phyloP scores from a whole-genome alignment of 169 alveolate species.

The Eimeria praecox region DNA sequence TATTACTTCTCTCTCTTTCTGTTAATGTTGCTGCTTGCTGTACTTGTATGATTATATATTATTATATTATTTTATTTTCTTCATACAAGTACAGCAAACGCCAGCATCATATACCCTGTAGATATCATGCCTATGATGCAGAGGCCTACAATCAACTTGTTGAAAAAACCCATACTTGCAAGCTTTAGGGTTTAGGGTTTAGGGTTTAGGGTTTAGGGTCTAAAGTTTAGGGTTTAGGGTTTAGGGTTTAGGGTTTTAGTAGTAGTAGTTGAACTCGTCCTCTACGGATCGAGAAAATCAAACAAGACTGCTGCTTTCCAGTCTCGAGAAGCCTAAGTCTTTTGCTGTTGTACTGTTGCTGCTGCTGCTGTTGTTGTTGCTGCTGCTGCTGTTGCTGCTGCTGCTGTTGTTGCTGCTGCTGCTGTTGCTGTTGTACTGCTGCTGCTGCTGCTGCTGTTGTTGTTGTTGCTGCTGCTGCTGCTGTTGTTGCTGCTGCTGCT shows the following conservation, averaged over 20 bases:
- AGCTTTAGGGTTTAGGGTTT: not conserved
- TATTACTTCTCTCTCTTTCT: too few species aligned
- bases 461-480: not conserved
- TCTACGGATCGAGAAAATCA: too few species aligned
- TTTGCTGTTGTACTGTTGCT: too few species aligned
- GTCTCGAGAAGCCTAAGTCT: too few species aligned
- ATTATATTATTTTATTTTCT: not conserved
- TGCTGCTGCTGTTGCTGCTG: too few species aligned
- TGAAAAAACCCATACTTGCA: conserved; percentile 28
- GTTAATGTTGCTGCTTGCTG: not conserved
- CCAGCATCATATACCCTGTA: conserved; percentile 76
- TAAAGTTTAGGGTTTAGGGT: too few species aligned
- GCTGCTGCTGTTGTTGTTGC: too few species aligned
- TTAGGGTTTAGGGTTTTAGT: too few species aligned
- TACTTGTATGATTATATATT: not conserved
- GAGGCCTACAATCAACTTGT: conserved; percentile 51
- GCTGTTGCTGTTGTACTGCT: conserved; percentile 14
- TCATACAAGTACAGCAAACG: conserved; percentile 56
- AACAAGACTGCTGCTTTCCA: too few species aligned
- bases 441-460: conserved; percentile 1
- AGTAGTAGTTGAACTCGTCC: too few species aligned
- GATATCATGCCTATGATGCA: conserved; percentile 64
- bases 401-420: conserved; percentile 29
- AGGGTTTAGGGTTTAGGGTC: too few species aligned
- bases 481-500: conserved; percentile 4